These are phyloP conservation scores for Barnettozyma salicaria DNA, from an alignment of 805 yeast genomes.

Conservation along the genomic window DNA sequence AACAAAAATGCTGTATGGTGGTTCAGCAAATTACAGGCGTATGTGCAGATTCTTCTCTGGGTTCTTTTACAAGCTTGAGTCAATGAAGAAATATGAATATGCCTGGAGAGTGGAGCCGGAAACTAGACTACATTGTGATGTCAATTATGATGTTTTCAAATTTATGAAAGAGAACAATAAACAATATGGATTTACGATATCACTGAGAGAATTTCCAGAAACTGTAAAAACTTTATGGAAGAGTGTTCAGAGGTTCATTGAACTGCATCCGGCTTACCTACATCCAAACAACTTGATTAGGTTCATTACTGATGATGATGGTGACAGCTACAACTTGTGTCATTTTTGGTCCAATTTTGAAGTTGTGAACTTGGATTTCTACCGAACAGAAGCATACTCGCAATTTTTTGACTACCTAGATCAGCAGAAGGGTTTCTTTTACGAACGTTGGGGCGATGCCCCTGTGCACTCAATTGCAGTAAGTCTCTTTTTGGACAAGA, in stretches of 20 bases:
- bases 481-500: conserved; percentile 48
- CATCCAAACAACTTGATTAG: conserved; percentile 49
- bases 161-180: conserved; percentile 58
- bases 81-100: conserved; percentile 43
- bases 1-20: conserved; percentile 39
- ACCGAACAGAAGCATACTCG: conserved; percentile 51
- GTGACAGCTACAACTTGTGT: conserved; percentile 62
- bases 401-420: conserved; percentile 61
- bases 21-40: conserved; percentile 45
- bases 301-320: conserved; percentile 60
- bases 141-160: conserved; percentile 48
- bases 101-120: conserved; percentile 60
- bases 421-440: conserved; percentile 68
- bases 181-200: conserved; percentile 70
- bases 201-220: conserved; percentile 65
- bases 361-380: conserved; percentile 65
- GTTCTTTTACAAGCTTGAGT: conserved; percentile 42
- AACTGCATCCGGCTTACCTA: conserved; percentile 37
- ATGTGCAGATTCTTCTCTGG: conserved; percentile 79
- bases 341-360: conserved; percentile 84
- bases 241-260: conserved; percentile 59
- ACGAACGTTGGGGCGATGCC: conserved; percentile 93
- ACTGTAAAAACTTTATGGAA: conserved; percentile 73
- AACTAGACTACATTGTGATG: conserved; percentile 49
- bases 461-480: conserved; percentile 83